phyloP scores from a whole-genome alignment of 345 rosid genomes.

The Syzygium aromaticum region DNA sequence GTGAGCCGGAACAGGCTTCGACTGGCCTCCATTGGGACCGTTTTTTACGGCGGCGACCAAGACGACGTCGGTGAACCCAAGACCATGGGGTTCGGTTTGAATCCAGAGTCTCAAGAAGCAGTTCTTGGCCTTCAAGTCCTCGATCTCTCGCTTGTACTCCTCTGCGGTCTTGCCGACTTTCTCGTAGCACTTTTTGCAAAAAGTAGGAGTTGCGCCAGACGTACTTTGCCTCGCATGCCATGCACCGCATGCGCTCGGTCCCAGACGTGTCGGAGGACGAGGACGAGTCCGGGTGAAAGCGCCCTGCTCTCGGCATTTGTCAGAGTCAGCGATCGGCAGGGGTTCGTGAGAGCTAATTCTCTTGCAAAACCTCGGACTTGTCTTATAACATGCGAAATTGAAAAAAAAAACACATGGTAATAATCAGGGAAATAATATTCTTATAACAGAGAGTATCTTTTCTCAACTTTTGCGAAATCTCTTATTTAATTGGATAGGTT shows the following conservation, averaged over 20 bases:
- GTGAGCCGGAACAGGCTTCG: slow-evolving; percentile 60
- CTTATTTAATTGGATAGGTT: no score
- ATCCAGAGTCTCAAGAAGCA: slow-evolving; percentile 50
- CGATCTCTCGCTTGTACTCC: slow-evolving; percentile 7
- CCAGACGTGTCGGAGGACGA: no score
- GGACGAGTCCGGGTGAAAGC: no score
- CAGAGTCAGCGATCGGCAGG: no score
- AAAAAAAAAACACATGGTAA: no score
- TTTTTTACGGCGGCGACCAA: slow-evolving; percentile 53
- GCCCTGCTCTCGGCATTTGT: no score
- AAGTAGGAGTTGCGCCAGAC: slow-evolving; percentile 41
- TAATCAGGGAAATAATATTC: no score
- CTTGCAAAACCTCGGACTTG: no score
- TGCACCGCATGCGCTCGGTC: slow-evolving; percentile 29
- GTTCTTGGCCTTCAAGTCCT: slow-evolving; percentile 11
- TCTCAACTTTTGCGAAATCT: no score
- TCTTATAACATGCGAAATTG: no score
- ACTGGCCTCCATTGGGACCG: slow-evolving; percentile 9
- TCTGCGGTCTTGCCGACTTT: slow-evolving; percentile 35
- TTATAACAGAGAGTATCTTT: no score
- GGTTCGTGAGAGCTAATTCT: no score
- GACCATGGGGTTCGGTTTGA: slow-evolving; percentile 15
- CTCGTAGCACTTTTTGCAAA: slow-evolving; percentile 50
- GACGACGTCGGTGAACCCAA: slow-evolving; percentile 49
- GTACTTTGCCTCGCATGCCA: slow-evolving; percentile 58